phyloP scores from a whole-genome alignment of 2,329 filamentous ascomycete species.

The Cyphellophora attinorum region DNA sequence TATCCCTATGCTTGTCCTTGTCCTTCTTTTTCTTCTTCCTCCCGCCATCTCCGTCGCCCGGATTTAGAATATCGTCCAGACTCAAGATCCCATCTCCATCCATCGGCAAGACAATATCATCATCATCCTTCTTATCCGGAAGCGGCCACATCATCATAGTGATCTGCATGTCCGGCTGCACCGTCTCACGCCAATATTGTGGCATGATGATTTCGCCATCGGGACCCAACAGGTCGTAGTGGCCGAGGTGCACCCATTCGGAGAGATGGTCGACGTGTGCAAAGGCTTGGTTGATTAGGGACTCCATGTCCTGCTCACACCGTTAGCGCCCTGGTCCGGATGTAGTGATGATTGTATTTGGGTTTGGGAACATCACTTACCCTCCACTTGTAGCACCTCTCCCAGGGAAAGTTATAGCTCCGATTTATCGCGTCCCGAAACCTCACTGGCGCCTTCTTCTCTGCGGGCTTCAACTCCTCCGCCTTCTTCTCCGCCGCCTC shows the following conservation, averaged over 20 bases:
- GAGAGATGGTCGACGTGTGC: constrained; percentile 67
- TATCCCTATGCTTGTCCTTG: constrained; percentile 10
- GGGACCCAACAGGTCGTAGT: constrained; percentile 71
- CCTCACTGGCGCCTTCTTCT: constrained; percentile 63
- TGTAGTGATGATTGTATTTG: no score
- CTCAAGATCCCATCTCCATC: constrained; percentile 10
- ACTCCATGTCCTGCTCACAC: constrained; percentile 67
- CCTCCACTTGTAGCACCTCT: constrained; percentile 73
- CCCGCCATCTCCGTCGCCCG: constrained; percentile 5
- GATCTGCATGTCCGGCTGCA: constrained; percentile 67
- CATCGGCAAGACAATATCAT: constrained; percentile 7
- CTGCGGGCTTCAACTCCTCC: constrained; percentile 34
- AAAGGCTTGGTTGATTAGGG: constrained; percentile 77
- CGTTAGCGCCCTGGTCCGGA: constrained; percentile 4
- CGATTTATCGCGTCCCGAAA: constrained; percentile 88
- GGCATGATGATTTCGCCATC: constrained; percentile 76
- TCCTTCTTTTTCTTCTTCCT: constrained; percentile 11
- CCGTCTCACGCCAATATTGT: constrained; percentile 69
- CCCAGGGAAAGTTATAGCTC: constrained; percentile 87
- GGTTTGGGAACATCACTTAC: no score
- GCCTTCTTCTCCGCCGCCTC: constrained; percentile 22
- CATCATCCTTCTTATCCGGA: constrained; percentile 35
- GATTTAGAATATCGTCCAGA: constrained; percentile 14
- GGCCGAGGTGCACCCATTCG: constrained; percentile 65
- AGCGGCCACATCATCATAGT: constrained; percentile 61